Conservation (phyloP, 1,139 yeast genomes). For the Diutina rugosa region DNA sequence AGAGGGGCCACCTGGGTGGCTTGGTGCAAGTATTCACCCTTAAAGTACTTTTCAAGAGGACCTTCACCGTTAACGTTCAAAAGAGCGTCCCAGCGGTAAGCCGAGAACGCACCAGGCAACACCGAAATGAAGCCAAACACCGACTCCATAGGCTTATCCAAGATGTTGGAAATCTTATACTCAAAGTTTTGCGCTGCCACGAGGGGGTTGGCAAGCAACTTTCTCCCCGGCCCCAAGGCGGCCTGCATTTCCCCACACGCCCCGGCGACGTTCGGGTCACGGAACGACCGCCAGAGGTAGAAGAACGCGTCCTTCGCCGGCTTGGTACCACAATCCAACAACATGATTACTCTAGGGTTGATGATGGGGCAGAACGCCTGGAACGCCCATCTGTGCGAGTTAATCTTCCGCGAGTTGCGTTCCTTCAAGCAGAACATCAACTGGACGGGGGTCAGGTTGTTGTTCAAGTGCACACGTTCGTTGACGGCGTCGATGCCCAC, state of each 20-base stretch:
- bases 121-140: conserved; percentile 76
- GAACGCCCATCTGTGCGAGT: conserved; percentile 78
- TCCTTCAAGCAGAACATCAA: conserved; percentile 69
- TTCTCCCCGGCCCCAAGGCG: conserved; percentile 44
- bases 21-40: conserved; percentile 61
- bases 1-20: conserved; percentile 16
- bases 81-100: conserved; percentile 62
- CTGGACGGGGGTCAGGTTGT: conserved; percentile 59
- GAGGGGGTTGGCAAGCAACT: conserved; percentile 51
- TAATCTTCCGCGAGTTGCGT: conserved; percentile 60
- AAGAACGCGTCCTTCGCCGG: conserved; percentile 65
- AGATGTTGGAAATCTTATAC: conserved; percentile 68
- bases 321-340: conserved; percentile 72
- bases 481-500: conserved; percentile 59
- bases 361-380: conserved; percentile 66
- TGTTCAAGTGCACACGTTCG: conserved; percentile 39
- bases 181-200: conserved; percentile 82
- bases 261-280: conserved; percentile 69
- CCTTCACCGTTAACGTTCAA: conserved; percentile 54
- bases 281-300: conserved; percentile 64
- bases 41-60: conserved; percentile 67
- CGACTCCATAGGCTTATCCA: conserved; percentile 77
- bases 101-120: conserved; percentile 81
- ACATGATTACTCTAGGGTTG: conserved; percentile 56
- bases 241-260: conserved; percentile 81